Evolutionary conservation across 441 rosid species (phyloP).

Genomic region (Metrosideros polymorpha): DNA sequence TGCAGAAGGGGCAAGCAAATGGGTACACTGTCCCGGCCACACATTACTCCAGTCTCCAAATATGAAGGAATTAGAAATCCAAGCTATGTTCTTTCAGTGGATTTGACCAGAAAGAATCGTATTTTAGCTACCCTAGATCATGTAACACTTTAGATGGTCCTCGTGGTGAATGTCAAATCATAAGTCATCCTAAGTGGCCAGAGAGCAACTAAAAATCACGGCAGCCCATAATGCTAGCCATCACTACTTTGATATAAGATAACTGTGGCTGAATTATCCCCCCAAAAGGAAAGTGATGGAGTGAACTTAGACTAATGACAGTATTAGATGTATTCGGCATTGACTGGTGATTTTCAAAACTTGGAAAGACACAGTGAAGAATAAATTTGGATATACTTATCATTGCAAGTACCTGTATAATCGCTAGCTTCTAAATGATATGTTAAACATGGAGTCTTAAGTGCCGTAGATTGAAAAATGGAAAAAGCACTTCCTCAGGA

Average conservation of each 20-base stretch:
- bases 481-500: neutral
- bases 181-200: neutral
- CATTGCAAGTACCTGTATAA: neutral
- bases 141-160: neutral
- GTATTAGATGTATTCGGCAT: neutral
- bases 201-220: neutral
- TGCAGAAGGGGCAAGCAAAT: neutral
- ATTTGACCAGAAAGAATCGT: neutral
- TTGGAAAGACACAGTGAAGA: neutral
- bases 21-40: neutral
- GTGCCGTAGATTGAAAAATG: neutral
- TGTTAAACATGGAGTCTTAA: neutral
- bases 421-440: neutral
- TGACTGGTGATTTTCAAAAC: neutral
- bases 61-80: neutral
- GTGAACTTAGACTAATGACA: neutral
- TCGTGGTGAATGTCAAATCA: neutral
- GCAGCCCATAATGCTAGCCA: neutral
- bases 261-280: neutral
- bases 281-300: neutral
- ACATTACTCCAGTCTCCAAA: neutral
- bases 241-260: neutral
- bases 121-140: neutral
- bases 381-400: neutral
- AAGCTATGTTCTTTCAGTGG: neutral